Base-by-base conservation (phyloP, 2,329 filamentous ascomycete species). In the Calonectria fujianensis region DNA sequence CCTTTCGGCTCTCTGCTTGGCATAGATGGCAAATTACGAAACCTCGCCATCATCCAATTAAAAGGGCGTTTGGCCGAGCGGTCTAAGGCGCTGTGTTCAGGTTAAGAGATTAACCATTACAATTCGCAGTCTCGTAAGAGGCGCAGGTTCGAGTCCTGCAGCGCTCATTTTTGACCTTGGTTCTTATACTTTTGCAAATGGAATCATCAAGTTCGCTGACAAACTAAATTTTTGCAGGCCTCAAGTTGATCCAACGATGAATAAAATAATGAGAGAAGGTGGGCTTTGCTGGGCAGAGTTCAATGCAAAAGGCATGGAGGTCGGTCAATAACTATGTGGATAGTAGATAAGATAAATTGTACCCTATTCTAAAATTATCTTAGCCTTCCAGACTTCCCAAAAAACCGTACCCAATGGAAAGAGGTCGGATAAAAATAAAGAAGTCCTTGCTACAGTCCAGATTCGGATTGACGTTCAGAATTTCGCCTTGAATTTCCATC, bases 61-160 rank as follows among this genome's bases (percentile, higher is more conserved):
- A n/a, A 63, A 63, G 57, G 57, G 57, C 57, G 57, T 63, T 63
- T 63, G 57, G 57, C 57, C 57, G 57, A 63, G 57, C 57, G 57
- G 57, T 63, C 57, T 63, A 63, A 63, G 57, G 57, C 57, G 57
- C 57, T 63, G 57, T 63, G 57, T 63, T 63, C 57, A 63, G 57
- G 57, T 63, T 63, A 63, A 63, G 57, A 11, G 3, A 63, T 63
- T 63, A 63, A 45, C 37, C 57, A 63, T 63, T 63, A 63, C 57
- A 63, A 63, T 63, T 63, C 57, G 57, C 57, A 63, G 57, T 63
- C 57, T 63, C 57, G 57, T 18, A 63, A 63, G 57, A 63, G 57
- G 57, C 57, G 57, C 57, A 63, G 57, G 57, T 63, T 63, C 57
- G 57, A 63, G 57, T 63, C 57, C 57, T 63, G 57, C 57, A 63